Percentiles rank a stretch among this genome's conserved stretches.
Evolutionary conservation across 192 early-diverging fungal genomes (phyloP).

Genomic region (Backusella macrospora): DNA sequence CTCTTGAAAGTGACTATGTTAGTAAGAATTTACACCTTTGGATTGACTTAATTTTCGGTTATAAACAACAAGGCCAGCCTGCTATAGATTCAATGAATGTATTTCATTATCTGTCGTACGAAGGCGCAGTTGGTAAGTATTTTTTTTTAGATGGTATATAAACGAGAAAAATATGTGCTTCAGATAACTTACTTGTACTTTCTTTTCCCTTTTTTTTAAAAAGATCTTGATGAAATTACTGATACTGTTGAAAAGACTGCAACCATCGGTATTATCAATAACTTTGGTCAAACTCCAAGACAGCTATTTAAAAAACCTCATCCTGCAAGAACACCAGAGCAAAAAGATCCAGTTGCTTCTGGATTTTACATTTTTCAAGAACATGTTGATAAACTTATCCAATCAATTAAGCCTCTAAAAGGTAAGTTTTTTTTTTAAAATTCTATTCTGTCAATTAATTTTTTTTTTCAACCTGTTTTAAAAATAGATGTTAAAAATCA

Average conservation of each 20-base stretch:
- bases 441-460: neutral
- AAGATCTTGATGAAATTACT: constrained; percentile 81
- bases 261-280: constrained; percentile 92
- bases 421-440: constrained; percentile 39
- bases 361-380: constrained; percentile 50
- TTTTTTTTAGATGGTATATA: neutral
- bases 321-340: constrained; percentile 53
- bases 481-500: constrained; percentile 49
- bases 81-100: constrained; percentile 88
- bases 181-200: neutral
- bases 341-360: constrained; percentile 38
- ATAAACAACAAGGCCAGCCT: constrained; percentile 86
- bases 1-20: constrained; percentile 86
- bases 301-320: constrained; percentile 89
- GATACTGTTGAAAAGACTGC: constrained; percentile 87
- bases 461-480: neutral
- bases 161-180: neutral
- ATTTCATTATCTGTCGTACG: constrained; percentile 95
- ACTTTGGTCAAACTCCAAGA: constrained; percentile 96
- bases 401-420: constrained; percentile 51
- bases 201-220: neutral
- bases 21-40: constrained; percentile 87
- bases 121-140: constrained; percentile 77
- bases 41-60: constrained; percentile 96
- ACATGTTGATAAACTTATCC: constrained; percentile 56